Conservation (phyloP, 2,329 filamentous ascomycete genomes). For the Curvularia verruculosa region DNA sequence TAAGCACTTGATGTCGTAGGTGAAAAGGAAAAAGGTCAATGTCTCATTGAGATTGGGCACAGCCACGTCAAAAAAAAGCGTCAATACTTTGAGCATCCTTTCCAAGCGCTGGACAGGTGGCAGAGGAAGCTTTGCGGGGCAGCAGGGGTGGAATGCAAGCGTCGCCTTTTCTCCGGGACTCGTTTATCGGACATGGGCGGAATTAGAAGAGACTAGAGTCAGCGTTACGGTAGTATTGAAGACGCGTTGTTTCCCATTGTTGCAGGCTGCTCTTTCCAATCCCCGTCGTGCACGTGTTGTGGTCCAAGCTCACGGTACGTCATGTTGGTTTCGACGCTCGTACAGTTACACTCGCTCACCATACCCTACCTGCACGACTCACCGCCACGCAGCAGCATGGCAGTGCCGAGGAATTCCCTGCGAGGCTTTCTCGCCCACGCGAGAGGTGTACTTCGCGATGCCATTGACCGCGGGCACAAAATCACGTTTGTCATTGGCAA, state of each 20-base stretch:
- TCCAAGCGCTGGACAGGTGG: slow-evolving; percentile 15
- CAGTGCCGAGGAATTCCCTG: slow-evolving; percentile 54
- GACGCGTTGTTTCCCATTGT: not conserved
- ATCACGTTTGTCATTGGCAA: slow-evolving; percentile 61
- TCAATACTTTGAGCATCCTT: slow-evolving; percentile 1
- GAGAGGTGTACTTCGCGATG: slow-evolving; percentile 51
- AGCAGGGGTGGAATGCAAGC: not conserved
- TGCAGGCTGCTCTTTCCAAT: slow-evolving; percentile 3
- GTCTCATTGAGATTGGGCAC: not conserved
- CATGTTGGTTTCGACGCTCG: slow-evolving; percentile 14
- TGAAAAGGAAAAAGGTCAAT: not conserved
- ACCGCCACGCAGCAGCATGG: slow-evolving; percentile 40
- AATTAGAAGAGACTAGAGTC: not conserved
- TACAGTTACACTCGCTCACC: slow-evolving; percentile 7
- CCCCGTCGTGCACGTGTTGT: slow-evolving; percentile 16
- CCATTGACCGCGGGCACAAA: slow-evolving; percentile 49
- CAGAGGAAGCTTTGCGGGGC: not conserved
- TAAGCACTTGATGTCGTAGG: not conserved
- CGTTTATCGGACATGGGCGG: not conserved
- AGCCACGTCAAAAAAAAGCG: not conserved
- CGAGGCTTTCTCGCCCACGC: slow-evolving; percentile 55
- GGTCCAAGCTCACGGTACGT: slow-evolving; percentile 24
- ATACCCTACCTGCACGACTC: slow-evolving; percentile 9
- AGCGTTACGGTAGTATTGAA: not conserved
- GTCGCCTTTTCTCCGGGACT: not conserved